Evolutionary conservation across 176 grass and related monocot species (phyloP), one percentile per base, ranked within the genome.

Genomic region (Aechmea fasciata): DNA sequence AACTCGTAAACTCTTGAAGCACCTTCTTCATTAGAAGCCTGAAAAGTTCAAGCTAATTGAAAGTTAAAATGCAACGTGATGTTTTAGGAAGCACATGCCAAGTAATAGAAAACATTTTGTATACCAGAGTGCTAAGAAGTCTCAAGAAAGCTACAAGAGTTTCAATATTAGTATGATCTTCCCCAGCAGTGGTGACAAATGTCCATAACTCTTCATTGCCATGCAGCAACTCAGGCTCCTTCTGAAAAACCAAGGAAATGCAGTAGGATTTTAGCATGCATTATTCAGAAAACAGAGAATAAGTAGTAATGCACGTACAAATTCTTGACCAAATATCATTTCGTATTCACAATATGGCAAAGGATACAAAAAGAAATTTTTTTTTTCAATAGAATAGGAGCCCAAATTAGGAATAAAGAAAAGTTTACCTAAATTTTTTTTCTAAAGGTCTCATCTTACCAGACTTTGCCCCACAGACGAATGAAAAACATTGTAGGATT

Each of bases 131-230:
- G 81, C 85, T 82, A 50, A 96, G 89, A 77, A 96, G 89, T 83
- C 81, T 81, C 62, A 96, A 81, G 70, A 96, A 96, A 74, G 93
- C 84, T 48, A 96, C 86, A 51, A 96, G 89, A 78, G 89, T 92
- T 71, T 83, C 81, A 73, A 88, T 92, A 77, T 85, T 92, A 10
- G 81, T 92, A 78, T 96, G 93, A 80, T 96, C 93, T 73, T 96
- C 93, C 69, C 93, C 93, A 65, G 89, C 93, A 73, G 75, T 86
- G 49, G 75, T 84, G 24, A 96, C 77, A 73, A 96, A 96, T 23
- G 49, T 73, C 93, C 93, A 96, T 48, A 96, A 51, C 64, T 96
- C 93, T 70, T 96, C 93, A 64, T 96, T 96, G 73, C 83, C 93
- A 79, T 90, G 80, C 62, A 92, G 81, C 69, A 96, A 69, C 76